phyloP scores from a whole-genome alignment of 805 yeast species.

The Yamadazyma philogaea region DNA sequence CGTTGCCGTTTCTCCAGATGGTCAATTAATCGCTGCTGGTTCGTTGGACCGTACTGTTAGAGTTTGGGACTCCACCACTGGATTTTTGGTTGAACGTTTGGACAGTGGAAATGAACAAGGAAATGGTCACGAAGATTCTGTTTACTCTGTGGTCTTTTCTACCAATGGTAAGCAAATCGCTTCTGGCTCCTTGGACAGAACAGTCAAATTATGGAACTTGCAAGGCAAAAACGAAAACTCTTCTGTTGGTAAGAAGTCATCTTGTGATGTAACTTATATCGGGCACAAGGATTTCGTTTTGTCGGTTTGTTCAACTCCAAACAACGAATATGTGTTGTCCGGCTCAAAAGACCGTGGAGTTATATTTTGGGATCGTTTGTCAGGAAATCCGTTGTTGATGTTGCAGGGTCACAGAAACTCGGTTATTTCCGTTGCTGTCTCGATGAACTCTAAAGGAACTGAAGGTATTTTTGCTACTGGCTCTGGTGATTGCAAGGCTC shows the following conservation, averaged over 20 bases:
- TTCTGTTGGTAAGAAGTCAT: constrained; percentile 34
- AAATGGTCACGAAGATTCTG: constrained; percentile 95
- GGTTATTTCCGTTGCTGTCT: constrained; percentile 90
- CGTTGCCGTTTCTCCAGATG: constrained; percentile 95
- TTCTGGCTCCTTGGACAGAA: constrained; percentile 91
- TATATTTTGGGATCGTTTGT: constrained; percentile 89
- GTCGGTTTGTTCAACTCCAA: constrained; percentile 91
- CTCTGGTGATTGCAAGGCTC: constrained; percentile 94
- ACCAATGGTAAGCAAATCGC: constrained; percentile 89
- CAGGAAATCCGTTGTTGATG: constrained; percentile 92
- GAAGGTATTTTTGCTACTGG: constrained; percentile 95
- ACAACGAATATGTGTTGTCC: constrained; percentile 83
- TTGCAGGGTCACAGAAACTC: constrained; percentile 96
- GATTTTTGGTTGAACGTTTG: constrained; percentile 85
- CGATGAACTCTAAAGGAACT: constrained; percentile 69
- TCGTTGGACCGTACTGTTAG: constrained; percentile 92
- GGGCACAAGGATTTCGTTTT: constrained; percentile 97
- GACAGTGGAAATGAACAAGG: constrained; percentile 86
- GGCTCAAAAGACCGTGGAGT: constrained; percentile 98
- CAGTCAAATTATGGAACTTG: constrained; percentile 93
- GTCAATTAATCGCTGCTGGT: constrained; percentile 92
- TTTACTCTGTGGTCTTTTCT: constrained; percentile 90
- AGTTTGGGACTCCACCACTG: constrained; percentile 94
- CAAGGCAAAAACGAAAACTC: constrained; percentile 45
- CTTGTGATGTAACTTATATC: constrained; percentile 87